Evolutionary conservation across 768 basidiomycete genomes (phyloP).

Genomic region (Naganishia kalamii): DNA sequence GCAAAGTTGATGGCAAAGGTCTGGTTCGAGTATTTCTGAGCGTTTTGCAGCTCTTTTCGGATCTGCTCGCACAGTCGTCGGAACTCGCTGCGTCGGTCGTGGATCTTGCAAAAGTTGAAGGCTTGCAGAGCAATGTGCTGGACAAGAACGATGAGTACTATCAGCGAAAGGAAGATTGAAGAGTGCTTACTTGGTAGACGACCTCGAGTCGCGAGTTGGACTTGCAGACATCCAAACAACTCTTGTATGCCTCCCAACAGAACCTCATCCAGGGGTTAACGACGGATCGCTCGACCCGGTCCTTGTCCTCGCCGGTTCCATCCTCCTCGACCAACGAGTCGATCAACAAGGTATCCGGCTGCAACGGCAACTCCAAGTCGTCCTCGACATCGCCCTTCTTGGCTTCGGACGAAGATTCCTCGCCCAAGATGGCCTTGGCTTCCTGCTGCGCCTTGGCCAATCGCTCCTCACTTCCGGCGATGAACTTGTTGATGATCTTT

Average conservation of each 20-base stretch:
- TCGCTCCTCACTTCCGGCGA: constrained; percentile 49
- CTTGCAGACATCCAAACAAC: constrained; percentile 88
- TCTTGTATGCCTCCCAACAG: constrained; percentile 97
- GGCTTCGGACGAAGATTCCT: constrained; percentile 23
- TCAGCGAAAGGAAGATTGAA: too few species aligned
- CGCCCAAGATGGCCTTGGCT: constrained; percentile 45
- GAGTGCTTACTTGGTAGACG: constrained; percentile 75
- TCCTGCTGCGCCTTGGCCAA: constrained; percentile 45
- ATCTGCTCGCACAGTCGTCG: constrained; percentile 92
- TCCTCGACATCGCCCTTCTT: constrained; percentile 54
- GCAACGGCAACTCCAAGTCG: constrained; percentile 91
- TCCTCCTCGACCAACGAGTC: constrained; percentile 84
- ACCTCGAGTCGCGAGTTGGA: constrained; percentile 86
- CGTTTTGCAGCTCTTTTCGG: constrained; percentile 85
- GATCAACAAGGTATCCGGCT: constrained; percentile 82
- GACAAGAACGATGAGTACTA: not conserved
- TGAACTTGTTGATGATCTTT: constrained; percentile 76
- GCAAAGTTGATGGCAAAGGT: constrained; percentile 90
- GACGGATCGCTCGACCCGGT: constrained; percentile 85
- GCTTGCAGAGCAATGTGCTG: constrained; percentile 95
- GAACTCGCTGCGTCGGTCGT: constrained; percentile 94
- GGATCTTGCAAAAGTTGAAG: constrained; percentile 89
- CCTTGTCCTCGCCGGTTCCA: constrained; percentile 56
- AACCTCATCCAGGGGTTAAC: constrained; percentile 98
- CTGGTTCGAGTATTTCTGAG: constrained; percentile 91